Conservation (phyloP, 257 asterid genomes). For the Primulina tabacum region DNA sequence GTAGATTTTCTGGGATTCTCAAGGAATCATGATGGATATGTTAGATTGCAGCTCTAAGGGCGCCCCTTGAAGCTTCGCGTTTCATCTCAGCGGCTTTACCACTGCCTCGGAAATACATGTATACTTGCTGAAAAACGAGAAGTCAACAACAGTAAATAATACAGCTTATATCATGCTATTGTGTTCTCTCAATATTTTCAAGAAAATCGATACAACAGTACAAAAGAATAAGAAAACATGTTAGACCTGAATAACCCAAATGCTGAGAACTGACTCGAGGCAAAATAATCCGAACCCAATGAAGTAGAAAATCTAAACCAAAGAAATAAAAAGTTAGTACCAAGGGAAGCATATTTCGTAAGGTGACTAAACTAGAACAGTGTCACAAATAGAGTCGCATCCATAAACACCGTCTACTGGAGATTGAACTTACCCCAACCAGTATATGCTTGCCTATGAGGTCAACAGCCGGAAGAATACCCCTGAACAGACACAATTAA, state of each 20-base stretch:
- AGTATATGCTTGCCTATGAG: slow-evolving; percentile 40
- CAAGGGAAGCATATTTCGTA: background rate
- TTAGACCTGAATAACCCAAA: slow-evolving; percentile 61
- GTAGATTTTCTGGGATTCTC: background rate
- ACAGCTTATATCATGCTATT: background rate
- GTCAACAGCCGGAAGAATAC: slow-evolving; percentile 59
- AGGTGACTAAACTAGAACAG: background rate
- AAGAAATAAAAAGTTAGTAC: background rate
- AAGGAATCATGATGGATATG: too few relatives aligned
- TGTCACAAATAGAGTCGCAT: background rate
- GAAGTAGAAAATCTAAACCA: slow-evolving; percentile 48
- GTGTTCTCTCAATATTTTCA: too few relatives aligned
- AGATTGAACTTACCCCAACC: slow-evolving; percentile 45
- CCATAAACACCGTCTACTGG: background rate
- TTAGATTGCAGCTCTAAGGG: slow-evolving; percentile 40
- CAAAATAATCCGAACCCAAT: slow-evolving; percentile 58
- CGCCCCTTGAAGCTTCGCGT: slow-evolving; percentile 52
- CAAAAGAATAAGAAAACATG: background rate
- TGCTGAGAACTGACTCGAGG: slow-evolving; percentile 49
- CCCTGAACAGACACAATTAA: slow-evolving; percentile 35
- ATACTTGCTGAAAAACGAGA: slow-evolving; percentile 46
- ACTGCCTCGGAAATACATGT: slow-evolving; percentile 60
- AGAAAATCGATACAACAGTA: background rate
- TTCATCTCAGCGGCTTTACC: slow-evolving; percentile 54
- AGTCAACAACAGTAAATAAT: background rate